Conservation (phyloP, 2,329 filamentous ascomycete genomes). For the Monilinia fructicola region DNA sequence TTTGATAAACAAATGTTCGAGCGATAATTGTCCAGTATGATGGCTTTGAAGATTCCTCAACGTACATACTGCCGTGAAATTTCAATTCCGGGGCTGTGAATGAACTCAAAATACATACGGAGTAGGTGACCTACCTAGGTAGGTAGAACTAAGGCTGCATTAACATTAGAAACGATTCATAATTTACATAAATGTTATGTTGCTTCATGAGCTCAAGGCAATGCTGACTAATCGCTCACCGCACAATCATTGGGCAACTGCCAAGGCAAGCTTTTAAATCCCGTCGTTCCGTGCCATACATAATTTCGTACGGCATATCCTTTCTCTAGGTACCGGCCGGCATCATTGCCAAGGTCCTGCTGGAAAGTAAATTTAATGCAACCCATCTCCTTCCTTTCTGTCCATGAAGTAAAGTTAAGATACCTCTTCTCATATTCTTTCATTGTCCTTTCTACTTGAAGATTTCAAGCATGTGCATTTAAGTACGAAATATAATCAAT, state of each 20-base stretch:
- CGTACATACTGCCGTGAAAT: no score
- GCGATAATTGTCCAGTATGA: background rate
- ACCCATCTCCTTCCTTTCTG: background rate
- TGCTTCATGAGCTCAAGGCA: background rate
- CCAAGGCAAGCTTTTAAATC: background rate
- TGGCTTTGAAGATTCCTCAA: no score
- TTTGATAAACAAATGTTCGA: background rate
- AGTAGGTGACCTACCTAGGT: no score
- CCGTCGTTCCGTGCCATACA: background rate
- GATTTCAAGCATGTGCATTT: slow-evolving; percentile 11
- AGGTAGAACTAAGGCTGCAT: no score
- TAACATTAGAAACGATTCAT: background rate
- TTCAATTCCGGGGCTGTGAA: background rate
- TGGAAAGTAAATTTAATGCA: slow-evolving; percentile 4
- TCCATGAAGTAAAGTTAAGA: background rate
- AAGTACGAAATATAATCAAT: slow-evolving; percentile 3
- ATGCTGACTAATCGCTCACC: no score
- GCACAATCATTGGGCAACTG: slow-evolving; percentile 4
- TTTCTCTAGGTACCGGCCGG: background rate
- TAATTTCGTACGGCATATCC: slow-evolving; percentile 4
- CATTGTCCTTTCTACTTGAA: background rate
- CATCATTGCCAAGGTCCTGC: slow-evolving; percentile 1
- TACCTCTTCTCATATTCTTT: background rate
- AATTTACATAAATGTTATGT: background rate
- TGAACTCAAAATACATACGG: background rate